These are phyloP conservation scores for Euphrasia confusa DNA, from an alignment of 257 asterid species.

Conservation along the genomic window DNA sequence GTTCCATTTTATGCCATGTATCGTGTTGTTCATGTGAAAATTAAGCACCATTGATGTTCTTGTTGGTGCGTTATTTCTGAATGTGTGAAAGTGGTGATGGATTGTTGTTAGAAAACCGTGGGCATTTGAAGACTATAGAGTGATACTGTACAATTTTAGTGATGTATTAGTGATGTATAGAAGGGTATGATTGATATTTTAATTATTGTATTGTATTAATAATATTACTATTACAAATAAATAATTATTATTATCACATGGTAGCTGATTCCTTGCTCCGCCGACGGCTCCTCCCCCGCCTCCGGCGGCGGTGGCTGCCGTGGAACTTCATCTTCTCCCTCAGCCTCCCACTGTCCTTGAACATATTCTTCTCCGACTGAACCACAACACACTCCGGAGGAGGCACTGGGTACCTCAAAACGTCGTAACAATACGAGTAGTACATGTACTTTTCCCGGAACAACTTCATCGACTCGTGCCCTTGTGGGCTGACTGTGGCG, in stretches of 20 bases:
- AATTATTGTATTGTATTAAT: too few relatives aligned
- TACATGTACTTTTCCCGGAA: conserved; percentile 69
- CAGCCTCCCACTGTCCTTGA: conserved; percentile 52
- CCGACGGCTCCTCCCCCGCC: conserved; percentile 28
- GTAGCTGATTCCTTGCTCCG: conserved; percentile 5
- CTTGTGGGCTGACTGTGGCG: conserved; percentile 34
- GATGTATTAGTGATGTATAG: too few relatives aligned
- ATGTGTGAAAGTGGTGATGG: too few relatives aligned
- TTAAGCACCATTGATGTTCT: too few relatives aligned
- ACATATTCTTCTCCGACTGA: conserved; percentile 51
- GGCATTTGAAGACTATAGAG: too few relatives aligned
- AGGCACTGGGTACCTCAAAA: conserved; percentile 54
- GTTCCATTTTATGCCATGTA: too few relatives aligned
- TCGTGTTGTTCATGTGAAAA: too few relatives aligned
- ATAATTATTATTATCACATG: neutral
- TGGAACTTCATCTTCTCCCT: conserved; percentile 53
- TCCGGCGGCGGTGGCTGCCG: conserved; percentile 33
- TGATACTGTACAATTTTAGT: too few relatives aligned
- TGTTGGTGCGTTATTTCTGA: too few relatives aligned
- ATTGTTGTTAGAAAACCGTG: too few relatives aligned
- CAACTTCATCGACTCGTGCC: conserved; percentile 51
- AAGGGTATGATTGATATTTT: too few relatives aligned
- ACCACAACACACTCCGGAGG: conserved; percentile 73
- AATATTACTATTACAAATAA: too few relatives aligned
- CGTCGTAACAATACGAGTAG: conserved; percentile 74